Conservation (phyloP, 2,329 filamentous ascomycete species). For the Microcyclospora tardicrescens region DNA sequence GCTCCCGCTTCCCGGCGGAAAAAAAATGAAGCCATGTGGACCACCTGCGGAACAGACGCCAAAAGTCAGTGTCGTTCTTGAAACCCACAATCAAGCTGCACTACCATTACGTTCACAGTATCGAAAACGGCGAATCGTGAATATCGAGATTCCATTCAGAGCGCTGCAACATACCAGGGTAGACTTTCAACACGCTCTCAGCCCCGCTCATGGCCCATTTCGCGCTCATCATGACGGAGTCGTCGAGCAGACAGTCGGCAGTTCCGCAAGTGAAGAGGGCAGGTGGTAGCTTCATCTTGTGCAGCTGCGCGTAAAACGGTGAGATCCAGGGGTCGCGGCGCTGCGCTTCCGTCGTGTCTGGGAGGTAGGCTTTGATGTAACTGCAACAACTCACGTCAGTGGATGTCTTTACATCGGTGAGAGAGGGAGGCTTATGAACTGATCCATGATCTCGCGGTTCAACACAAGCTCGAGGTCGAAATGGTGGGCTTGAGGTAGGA, state of each 20-base stretch:
- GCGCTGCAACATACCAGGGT: conserved; percentile 21
- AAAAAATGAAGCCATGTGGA: conserved; percentile 40
- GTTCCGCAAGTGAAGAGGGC: conserved; percentile 44
- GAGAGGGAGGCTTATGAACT: conserved; percentile 13
- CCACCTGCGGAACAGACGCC: conserved; percentile 25
- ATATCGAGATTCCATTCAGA: not conserved
- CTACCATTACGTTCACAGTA: too few species aligned
- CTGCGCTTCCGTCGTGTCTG: conserved; percentile 28
- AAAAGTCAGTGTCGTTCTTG: not conserved
- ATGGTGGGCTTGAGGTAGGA: conserved; percentile 31
- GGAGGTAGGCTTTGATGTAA: conserved; percentile 35
- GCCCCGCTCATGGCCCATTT: conserved; percentile 42
- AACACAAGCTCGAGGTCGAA: conserved; percentile 32
- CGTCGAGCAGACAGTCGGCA: conserved; percentile 41
- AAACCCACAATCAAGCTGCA: not conserved
- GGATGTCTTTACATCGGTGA: not conserved
- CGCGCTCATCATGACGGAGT: conserved; percentile 39
- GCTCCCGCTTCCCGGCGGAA: conserved; percentile 23
- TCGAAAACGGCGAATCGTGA: not conserved
- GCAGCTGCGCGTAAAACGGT: conserved; percentile 39
- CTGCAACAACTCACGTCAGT: conserved; percentile 7
- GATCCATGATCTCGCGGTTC: conserved; percentile 32
- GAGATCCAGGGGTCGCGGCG: conserved; percentile 34
- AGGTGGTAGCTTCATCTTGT: conserved; percentile 30
- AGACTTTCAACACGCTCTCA: conserved; percentile 40